Percentiles rank a stretch among this genome's conserved stretches.
Conservation (phyloP, 73 alveolate species). For the Paramecium tetraurelia region DNA sequence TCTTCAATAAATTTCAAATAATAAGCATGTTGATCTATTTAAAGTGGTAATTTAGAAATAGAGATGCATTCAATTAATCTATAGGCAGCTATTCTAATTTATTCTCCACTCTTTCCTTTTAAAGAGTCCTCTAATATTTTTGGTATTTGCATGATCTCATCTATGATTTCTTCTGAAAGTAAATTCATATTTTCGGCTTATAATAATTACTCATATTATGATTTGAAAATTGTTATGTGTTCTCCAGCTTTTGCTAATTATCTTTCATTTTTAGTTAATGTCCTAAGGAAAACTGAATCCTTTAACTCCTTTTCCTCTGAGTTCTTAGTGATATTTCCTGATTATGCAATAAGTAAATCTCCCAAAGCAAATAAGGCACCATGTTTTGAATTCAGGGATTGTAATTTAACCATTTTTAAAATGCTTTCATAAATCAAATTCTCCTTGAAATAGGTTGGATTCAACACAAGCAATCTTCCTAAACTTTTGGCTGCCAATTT, state of each 20-base stretch:
- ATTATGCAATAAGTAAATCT: conserved; percentile 84
- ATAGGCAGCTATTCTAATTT: background rate
- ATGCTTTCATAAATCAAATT: background rate
- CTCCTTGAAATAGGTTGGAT: conserved; percentile 79
- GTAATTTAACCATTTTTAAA: background rate
- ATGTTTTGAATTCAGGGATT: conserved; percentile 64
- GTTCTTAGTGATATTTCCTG: conserved; percentile 79
- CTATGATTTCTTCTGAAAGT: conserved; percentile 57
- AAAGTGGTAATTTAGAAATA: background rate
- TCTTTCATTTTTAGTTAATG: conserved; percentile 78
- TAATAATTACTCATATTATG: conserved; percentile 66
- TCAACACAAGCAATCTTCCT: conserved; percentile 83
- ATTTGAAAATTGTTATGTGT: conserved; percentile 73
- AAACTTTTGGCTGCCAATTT: conserved; percentile 86
- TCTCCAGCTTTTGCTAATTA: conserved; percentile 80
- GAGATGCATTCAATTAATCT: conserved; percentile 2
- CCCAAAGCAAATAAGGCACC: conserved; percentile 96
- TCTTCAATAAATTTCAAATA: background rate
- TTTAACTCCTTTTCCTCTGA: conserved; percentile 58
- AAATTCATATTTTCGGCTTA: conserved; percentile 53
- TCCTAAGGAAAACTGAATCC: conserved; percentile 77
- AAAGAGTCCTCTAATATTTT: conserved; percentile 78
- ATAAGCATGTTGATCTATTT: background rate
- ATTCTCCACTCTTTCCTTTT: conserved; percentile 93
- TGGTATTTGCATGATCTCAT: background rate